Base-by-base conservation (phyloP, 352 stramenopile genomes). In the Phytophthora boehmeriae region DNA sequence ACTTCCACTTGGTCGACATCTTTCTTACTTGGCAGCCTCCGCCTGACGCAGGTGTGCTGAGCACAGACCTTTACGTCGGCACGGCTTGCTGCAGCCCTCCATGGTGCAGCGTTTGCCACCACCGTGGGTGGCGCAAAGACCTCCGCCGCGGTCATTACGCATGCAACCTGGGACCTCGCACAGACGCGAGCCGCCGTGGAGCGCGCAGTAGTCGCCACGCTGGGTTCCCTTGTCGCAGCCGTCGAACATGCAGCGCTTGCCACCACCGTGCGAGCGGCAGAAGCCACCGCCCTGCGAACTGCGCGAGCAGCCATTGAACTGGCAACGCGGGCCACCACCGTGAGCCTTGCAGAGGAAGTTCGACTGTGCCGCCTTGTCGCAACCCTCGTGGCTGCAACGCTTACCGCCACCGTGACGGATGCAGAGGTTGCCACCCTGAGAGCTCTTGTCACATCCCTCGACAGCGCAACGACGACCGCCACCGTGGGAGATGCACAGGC, bases 311-410 rank as follows among this genome's bases (percentile, higher is more conserved):
- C 73, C 74, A 11, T 63, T 54, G 23, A 86, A 70, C 54, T 91
- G 74, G 75, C 88, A 96, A 28, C 89, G 89, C 27, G 78, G 85
- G 34, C 85, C 89, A 50, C 88, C 88, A 32, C 88, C 88, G 62
- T 96, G 88, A n/a, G 80, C 75, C 63, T 92, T 93, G 84, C 88
- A 96, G 55, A 94, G 63, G 32, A 87, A 88, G 71, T 92, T 93
- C 27, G 84, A 91, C 71, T 95, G 86, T 2, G 84, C 83, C 4
- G 83, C 84, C 68, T 93, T 93, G 68, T 87, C 71, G 46, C 88
- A 96, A 8, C 84, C 84, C 22, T 89, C 68, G 56, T 84, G 67
- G 52, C 78, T 83, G 73, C 88, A 96, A 46, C 82, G 83, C 66
- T 90, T 91, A 57, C 88, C 87, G 36, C 87, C 88, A 22, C 88